Conservation (phyloP, 768 basidiomycete species). For the Lyophyllum decastes region DNA sequence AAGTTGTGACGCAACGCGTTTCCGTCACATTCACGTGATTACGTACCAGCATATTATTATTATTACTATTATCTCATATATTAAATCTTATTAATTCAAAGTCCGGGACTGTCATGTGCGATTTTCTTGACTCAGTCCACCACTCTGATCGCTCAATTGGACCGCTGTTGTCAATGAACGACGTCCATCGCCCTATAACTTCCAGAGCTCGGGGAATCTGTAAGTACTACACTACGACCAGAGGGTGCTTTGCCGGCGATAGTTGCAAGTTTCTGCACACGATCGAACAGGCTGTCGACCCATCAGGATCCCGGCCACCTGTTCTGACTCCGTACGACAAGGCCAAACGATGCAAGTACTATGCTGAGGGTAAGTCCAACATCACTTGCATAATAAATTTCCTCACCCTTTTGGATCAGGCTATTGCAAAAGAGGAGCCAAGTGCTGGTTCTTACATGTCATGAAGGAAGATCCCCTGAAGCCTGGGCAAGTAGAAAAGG, state of each 20-base stretch:
- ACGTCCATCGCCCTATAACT: conserved; percentile 53
- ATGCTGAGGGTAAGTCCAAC: conserved; percentile 48
- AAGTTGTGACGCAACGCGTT: conserved; percentile 10
- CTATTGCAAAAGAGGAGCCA: conserved; percentile 66
- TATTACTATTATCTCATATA: too few species aligned
- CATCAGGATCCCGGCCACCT: conserved; percentile 31
- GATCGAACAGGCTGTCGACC: conserved; percentile 25
- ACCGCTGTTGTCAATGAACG: conserved; percentile 15
- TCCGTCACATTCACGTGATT: conserved; percentile 11
- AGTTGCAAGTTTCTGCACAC: conserved; percentile 81
- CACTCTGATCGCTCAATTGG: neutral
- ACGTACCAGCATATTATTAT: too few species aligned
- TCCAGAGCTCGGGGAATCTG: conserved; percentile 75
- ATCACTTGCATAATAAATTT: neutral
- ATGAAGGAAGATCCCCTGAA: conserved; percentile 19
- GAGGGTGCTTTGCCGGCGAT: conserved; percentile 72
- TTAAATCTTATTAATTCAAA: too few species aligned
- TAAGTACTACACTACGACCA: conserved; percentile 58
- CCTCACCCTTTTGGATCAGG: conserved; percentile 38
- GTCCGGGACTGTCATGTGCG: too few species aligned
- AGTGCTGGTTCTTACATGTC: conserved; percentile 77
- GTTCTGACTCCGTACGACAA: conserved; percentile 69
- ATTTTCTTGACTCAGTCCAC: neutral
- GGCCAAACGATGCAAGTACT: conserved; percentile 69
- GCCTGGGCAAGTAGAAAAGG: conserved; percentile 23